Conservation (phyloP, 2,329 filamentous ascomycete species). For the Fusarium nisikadoi region DNA sequence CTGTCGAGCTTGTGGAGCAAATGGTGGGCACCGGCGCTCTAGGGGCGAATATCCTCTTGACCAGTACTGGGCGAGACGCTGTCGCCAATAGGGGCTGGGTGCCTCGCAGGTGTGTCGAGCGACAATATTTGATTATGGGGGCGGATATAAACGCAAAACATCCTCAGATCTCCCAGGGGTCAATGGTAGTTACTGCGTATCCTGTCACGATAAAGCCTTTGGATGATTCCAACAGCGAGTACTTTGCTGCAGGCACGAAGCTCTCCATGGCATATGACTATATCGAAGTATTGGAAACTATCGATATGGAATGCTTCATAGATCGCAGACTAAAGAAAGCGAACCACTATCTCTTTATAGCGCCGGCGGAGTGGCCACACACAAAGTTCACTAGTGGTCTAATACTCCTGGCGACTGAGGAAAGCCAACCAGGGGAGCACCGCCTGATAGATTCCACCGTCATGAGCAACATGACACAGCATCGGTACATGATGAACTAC, state of each 20-base stretch:
- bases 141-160: not conserved
- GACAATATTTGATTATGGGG: not conserved
- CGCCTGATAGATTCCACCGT: not conserved
- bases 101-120: not conserved
- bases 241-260: not conserved
- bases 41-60: not conserved
- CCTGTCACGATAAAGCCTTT: not conserved
- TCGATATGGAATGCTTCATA: not conserved
- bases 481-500: not conserved
- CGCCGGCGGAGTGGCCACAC: not conserved
- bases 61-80: not conserved
- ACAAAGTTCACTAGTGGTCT: not conserved
- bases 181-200: not conserved
- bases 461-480: not conserved
- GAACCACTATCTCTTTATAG: not conserved
- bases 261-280: not conserved
- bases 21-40: not conserved
- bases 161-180: fast-evolving
- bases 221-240: not conserved
- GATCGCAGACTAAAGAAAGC: not conserved
- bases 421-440: not conserved
- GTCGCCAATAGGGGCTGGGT: not conserved
- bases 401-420: not conserved
- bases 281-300: too few relatives aligned
- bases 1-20: not conserved